phyloP scores from a whole-genome alignment of 495 filamentous ascomycete species.

The Hamigera avellanea region DNA sequence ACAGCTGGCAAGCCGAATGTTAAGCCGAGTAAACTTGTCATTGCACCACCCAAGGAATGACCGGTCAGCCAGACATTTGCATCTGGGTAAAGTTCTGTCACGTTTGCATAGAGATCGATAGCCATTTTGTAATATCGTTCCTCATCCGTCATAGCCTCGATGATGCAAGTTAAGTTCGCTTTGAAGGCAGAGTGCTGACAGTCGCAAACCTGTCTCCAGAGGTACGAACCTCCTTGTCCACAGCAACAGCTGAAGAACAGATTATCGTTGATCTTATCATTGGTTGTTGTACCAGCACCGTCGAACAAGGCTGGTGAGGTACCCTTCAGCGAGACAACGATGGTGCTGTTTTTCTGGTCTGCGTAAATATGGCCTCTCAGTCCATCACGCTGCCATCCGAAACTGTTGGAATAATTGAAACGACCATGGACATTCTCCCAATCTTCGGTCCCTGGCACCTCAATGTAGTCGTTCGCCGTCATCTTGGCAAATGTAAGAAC shows the following conservation, averaged over 20 bases:
- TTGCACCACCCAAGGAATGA: slow-evolving; percentile 83
- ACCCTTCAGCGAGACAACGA: slow-evolving; percentile 88
- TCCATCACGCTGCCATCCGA: slow-evolving; percentile 87
- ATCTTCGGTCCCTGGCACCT: slow-evolving; percentile 53
- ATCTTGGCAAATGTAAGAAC: slow-evolving; percentile 76
- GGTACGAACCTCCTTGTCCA: slow-evolving; percentile 75
- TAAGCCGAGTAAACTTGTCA: slow-evolving; percentile 73
- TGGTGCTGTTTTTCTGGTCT: slow-evolving; percentile 71
- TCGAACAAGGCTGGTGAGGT: slow-evolving; percentile 87
- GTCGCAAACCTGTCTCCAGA: slow-evolving; percentile 85
- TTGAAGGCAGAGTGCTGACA: slow-evolving; percentile 75
- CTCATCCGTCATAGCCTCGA: slow-evolving; percentile 60
- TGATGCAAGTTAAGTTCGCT: slow-evolving; percentile 84
- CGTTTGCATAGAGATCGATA: slow-evolving; percentile 80
- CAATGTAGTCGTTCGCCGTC: slow-evolving; percentile 79
- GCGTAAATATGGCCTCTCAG: slow-evolving; percentile 87
- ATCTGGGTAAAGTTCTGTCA: slow-evolving; percentile 76
- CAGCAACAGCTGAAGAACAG: slow-evolving; percentile 97
- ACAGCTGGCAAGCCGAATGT: slow-evolving; percentile 82
- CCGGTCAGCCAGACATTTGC: slow-evolving; percentile 80
- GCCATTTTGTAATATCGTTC: slow-evolving; percentile 84
- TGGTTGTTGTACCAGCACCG: slow-evolving; percentile 87
- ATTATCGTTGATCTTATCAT: slow-evolving; percentile 96
- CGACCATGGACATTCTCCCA: slow-evolving; percentile 73
- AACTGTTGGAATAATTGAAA: slow-evolving; percentile 72